A percentile compares a stretch with the other conserved stretches of the same genome.
These are phyloP conservation scores for Ceratocystiopsis sp. DNA, from an alignment of 2,329 filamentous ascomycete genomes.

Conservation along the genomic window DNA sequence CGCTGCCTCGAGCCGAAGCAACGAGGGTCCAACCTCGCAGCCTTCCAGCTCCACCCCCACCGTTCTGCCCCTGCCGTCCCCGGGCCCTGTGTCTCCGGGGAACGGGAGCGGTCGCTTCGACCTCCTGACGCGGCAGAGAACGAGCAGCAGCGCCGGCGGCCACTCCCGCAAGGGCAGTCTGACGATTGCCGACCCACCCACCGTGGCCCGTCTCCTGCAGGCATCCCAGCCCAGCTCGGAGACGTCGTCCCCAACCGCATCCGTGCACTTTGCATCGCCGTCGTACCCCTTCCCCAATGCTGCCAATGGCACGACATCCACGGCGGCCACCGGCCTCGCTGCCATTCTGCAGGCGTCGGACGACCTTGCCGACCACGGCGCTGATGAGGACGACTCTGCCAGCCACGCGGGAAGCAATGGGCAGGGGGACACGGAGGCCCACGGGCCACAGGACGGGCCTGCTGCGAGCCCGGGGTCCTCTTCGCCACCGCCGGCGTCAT, in stretches of 20 bases:
- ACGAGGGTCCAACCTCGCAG: no score
- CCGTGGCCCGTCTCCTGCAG: conserved; percentile 6
- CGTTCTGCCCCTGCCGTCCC: neutral
- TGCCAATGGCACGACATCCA: neutral
- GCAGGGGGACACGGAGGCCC: conserved; percentile 11
- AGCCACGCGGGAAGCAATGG: neutral
- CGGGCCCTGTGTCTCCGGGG: conserved; percentile 2
- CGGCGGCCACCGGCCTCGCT: conserved; percentile 23
- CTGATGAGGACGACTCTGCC: neutral
- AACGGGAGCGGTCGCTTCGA: neutral
- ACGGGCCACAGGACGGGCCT: conserved; percentile 3
- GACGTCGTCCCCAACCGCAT: conserved; percentile 2
- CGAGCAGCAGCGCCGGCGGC: neutral
- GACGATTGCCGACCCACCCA: conserved; percentile 9
- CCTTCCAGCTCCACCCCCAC: neutral
- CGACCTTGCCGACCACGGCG: conserved; percentile 20
- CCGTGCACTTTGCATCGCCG: conserved; percentile 1
- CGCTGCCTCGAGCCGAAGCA: no score
- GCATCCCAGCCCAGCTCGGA: conserved; percentile 6
- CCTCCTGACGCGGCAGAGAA: neutral
- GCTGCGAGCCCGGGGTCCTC: no score
- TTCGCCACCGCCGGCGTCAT: neutral
- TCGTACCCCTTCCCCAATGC: neutral
- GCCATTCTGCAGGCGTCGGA: conserved; percentile 40
- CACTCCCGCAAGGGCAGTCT: conserved; percentile 26